A percentile compares a stretch with the other conserved stretches of the same genome.
These are phyloP conservation scores for Cyberlindnera japonica DNA, from an alignment of 805 yeast species.

Conservation along the genomic window DNA sequence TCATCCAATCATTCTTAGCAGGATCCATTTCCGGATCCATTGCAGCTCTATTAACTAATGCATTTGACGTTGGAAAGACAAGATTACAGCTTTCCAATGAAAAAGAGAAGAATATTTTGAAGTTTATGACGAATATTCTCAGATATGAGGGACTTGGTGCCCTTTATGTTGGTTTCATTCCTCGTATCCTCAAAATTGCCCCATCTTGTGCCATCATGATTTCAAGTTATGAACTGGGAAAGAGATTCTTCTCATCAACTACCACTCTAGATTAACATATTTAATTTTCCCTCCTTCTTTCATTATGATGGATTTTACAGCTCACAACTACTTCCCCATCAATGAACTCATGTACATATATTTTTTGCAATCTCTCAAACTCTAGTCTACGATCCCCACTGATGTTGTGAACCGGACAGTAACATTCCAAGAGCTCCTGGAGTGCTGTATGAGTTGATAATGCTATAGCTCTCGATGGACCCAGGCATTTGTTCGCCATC, in stretches of 20 bases:
- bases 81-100: constrained; percentile 65
- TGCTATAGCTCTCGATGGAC: constrained; percentile 7
- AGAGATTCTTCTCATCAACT: constrained; percentile 43
- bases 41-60: constrained; percentile 87
- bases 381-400: constrained; percentile 7
- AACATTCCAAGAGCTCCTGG: constrained; percentile 19
- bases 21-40: constrained; percentile 82
- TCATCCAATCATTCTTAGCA: constrained; percentile 63
- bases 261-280: not conserved
- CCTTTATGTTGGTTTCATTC: constrained; percentile 81
- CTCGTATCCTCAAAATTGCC: constrained; percentile 86
- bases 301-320: no score
- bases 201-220: constrained; percentile 99
- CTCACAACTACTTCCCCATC: no score
- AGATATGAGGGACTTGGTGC: constrained; percentile 76
- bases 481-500: constrained; percentile 6
- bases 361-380: not conserved
- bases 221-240: constrained; percentile 87
- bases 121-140: constrained; percentile 58
- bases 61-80: constrained; percentile 97
- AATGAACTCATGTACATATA: constrained; percentile 3
- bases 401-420: constrained; percentile 1
- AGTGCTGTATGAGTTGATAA: constrained; percentile 23
- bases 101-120: constrained; percentile 56
- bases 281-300: no score